Base-by-base conservation (phyloP, 2,329 filamentous ascomycete species). In the Scedosporium aurantiacum region DNA sequence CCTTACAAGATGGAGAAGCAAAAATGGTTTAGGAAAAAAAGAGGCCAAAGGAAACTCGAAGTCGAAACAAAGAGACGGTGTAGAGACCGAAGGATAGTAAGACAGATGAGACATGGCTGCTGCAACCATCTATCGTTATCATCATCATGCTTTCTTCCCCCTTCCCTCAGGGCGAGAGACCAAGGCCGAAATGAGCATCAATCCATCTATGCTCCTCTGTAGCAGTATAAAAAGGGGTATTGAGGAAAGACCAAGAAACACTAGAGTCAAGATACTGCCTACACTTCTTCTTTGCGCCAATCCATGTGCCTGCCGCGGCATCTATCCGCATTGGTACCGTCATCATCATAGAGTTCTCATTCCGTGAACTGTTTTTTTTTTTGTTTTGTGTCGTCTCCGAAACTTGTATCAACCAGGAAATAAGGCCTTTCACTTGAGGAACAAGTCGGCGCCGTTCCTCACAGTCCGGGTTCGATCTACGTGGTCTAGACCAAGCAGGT, bases 401-500 rank as follows among this genome's bases (percentile, higher is more conserved):
- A 54, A 54, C 18, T 23, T 14, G 23, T n/a, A n/a, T 25, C 57
- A 59, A 59, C 14, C 21, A 16, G 50, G 40, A 47, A 47, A 23
- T 7, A 21, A 14, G 6, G 21, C 7, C 52, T 28, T 57, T 63
- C 63, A 65, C 56, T 73, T 71, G 76, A 69, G 79, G 74, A 87
- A 87, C 68, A 88, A 76, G 69, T 87, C 85, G 52, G 76, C 79
- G 55, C 84, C 84, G 68, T 86, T 86, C 63, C 83, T 78, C 65
- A 81, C 66, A 21, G 78, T 73, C 66, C 83, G 78, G 60, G 83
- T 77, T 68, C 84, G 80, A 73, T 88, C 85, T 56, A 82, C 74
- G 66, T 89, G 86, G 69, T 89, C 86, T 63, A 89, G 71, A 18
- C 85, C 86, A 63, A 89, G 78, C 65, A 78, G 77, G 64, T 87